Conservation (phyloP, 371 early-diverging fungal genomes). For the Rhizomucor miehei region DNA sequence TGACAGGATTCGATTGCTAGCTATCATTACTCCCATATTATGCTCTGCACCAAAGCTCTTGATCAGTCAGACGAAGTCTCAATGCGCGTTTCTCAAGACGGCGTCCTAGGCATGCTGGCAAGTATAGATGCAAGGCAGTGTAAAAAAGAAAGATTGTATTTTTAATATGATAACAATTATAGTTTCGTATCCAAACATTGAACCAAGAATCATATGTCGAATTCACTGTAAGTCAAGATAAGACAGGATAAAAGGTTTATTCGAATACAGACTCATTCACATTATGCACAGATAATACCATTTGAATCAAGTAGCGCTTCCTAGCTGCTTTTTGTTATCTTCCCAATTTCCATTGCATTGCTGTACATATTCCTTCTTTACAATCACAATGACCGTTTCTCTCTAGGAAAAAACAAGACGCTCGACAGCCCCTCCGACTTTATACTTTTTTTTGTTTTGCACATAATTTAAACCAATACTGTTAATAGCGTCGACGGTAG, state of each 20-base stretch:
- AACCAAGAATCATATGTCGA: slow-evolving; percentile 15
- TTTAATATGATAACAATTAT: not conserved
- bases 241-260: too few species aligned
- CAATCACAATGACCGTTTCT: too few species aligned
- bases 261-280: too few species aligned
- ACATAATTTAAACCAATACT: too few species aligned
- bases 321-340: too few species aligned
- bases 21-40: slow-evolving; percentile 31
- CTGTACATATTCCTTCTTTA: too few species aligned
- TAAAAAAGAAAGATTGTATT: too few species aligned
- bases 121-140: not conserved
- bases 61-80: slow-evolving; percentile 35
- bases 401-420: too few species aligned
- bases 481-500: too few species aligned
- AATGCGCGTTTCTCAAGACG: slow-evolving; percentile 26
- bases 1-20: slow-evolving; percentile 13
- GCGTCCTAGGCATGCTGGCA: slow-evolving; percentile 34
- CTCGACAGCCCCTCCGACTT: too few species aligned
- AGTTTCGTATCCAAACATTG: slow-evolving; percentile 26
- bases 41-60: slow-evolving; percentile 28
- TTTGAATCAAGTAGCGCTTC: not conserved
- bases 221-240: slow-evolving; percentile 30
- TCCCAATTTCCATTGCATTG: too few species aligned
- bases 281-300: not conserved
- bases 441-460: too few species aligned